Evolutionary conservation across 202 grass and related monocot genomes (phyloP), one percentile per base, ranked within the genome.

Genomic region (Cymbopogon flexuosus): DNA sequence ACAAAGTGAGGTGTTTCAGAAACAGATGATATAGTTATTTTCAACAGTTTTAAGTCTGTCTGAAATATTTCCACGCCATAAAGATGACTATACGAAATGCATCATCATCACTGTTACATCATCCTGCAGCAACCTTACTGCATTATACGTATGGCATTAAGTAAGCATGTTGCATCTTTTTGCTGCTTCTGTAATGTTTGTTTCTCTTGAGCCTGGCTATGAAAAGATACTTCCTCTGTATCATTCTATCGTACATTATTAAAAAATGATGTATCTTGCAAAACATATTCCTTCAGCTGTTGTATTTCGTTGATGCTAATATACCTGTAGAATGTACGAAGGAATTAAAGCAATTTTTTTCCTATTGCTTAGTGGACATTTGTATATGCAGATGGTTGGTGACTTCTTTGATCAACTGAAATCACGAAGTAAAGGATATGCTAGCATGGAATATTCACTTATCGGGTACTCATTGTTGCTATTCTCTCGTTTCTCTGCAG

Each of bases 361-460:
- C 42, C 51, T 62, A 46, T 61, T 74, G 29, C 23, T 83, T 13
- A 14, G 31, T 79, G 49, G 39, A 75, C 21, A 52, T 83, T 87
- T 84, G 31, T 81, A 14, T 77, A 79, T 87, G 64, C 84, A 98
- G 95, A 94, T 98, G 95, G 92, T 98, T 82, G 95, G 95, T 18
- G 95, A 98, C 83, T 98, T 98, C 82, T 98, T 98, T 89, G 95
- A 98, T 87, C 95, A 98, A 73, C 88, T 98, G 39, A 97, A 97
- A 84, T 97, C 95, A 82, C 87, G 90, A 91, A 97, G 92, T 80
- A 97, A 93, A 81, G 95, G 95, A 84, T 97, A 97, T 79, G 95
- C 92, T 88, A 97, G 95, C 90, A 97, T 97, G 95, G 95, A 97
- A 86, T 97, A 97, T 84, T 79, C 88, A 87, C 64, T 97, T 87